Evolutionary conservation across 192 early-diverging fungal species (phyloP).

Genomic region (Linnemannia hyalina): DNA sequence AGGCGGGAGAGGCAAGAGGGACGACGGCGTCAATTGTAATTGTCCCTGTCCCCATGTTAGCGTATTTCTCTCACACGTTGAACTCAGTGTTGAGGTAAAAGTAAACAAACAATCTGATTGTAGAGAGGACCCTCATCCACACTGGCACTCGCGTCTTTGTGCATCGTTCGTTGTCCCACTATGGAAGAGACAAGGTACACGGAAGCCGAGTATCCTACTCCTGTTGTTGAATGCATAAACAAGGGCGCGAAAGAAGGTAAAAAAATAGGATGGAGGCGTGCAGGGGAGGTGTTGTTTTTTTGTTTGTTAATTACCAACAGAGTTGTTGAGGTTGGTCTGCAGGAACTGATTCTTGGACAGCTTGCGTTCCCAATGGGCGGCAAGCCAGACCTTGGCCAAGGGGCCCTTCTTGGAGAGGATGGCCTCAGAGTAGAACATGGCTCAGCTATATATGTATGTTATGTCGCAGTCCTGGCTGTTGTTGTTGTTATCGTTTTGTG

Average conservation of each 20-base stretch:
- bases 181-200: not conserved
- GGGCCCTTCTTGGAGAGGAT: slow-evolving; percentile 88
- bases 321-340: slow-evolving; percentile 90
- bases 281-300: not conserved
- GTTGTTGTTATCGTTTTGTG: not conserved
- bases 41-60: not conserved
- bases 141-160: not conserved
- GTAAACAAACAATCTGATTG: not conserved
- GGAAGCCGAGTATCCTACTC: not conserved
- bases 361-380: slow-evolving; percentile 98
- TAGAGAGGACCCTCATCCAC: not conserved
- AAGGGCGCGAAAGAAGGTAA: not conserved
- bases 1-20: not conserved
- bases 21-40: slow-evolving; percentile 6
- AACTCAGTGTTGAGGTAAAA: not conserved
- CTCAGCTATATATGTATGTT: not conserved
- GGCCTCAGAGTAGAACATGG: slow-evolving; percentile 85
- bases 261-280: slow-evolving; percentile 9
- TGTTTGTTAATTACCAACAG: slow-evolving; percentile 74
- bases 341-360: slow-evolving; percentile 94
- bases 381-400: slow-evolving; percentile 97
- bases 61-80: not conserved
- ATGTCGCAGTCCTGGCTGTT: not conserved
- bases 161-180: not conserved
- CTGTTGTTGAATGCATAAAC: not conserved